phyloP scores from a whole-genome alignment of 352 stramenopile species.

The Albugo candida region DNA sequence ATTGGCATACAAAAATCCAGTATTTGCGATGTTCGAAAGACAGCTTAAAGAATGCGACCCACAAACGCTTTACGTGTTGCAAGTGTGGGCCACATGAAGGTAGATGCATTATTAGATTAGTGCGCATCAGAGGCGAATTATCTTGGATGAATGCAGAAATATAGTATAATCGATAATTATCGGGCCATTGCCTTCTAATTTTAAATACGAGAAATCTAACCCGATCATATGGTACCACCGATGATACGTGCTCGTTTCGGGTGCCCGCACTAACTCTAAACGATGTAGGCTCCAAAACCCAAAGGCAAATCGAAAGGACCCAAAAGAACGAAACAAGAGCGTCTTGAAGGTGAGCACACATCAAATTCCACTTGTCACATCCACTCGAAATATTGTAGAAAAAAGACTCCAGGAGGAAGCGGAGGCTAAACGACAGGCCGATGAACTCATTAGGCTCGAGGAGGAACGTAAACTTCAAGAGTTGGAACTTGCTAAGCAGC shows the following conservation, averaged over 20 bases:
- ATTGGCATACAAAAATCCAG: not conserved
- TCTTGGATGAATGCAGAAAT: no score
- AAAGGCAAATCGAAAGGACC: slow-evolving; percentile 65
- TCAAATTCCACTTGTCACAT: not conserved
- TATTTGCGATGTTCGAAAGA: not conserved
- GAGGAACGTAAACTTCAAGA: slow-evolving; percentile 41
- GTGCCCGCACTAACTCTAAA: not conserved
- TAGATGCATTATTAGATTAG: not conserved
- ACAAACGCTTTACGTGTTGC: not conserved
- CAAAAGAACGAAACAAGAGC: slow-evolving; percentile 68
- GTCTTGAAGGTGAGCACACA: slow-evolving; percentile 26
- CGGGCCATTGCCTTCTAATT: no score
- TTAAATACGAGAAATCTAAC: no score
- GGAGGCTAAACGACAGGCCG: slow-evolving; percentile 26
- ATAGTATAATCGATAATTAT: no score
- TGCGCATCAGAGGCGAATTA: no score
- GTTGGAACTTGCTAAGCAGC: slow-evolving; percentile 28
- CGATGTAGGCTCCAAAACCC: slow-evolving; percentile 15
- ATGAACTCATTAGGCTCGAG: slow-evolving; percentile 52
- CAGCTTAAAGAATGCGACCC: not conserved
- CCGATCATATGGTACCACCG: no score
- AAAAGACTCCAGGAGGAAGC: slow-evolving; percentile 51
- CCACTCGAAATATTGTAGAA: slow-evolving; percentile 10
- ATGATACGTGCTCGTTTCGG: no score
- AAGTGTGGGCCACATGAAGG: not conserved